Conservation (phyloP, 208 protist genomes). For the Vickermania ingenoplastis region DNA sequence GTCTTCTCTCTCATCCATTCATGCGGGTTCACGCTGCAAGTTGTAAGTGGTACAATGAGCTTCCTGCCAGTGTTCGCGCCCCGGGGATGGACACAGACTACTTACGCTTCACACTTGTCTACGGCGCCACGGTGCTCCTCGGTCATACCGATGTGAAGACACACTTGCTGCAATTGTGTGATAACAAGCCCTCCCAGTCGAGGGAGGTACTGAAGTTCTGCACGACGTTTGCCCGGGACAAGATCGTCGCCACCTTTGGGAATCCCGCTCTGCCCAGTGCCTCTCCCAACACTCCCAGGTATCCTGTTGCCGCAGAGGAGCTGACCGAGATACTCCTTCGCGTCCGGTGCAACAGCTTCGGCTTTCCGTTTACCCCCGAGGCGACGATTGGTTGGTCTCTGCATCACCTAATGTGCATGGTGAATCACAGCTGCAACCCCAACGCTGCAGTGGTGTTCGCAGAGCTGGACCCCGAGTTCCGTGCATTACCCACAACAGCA, state of each 20-base stretch:
- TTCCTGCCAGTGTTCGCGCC: constrained; percentile 44
- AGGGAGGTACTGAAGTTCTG: constrained; percentile 29
- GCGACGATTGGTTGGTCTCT: constrained; percentile 70
- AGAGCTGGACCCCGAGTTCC: constrained; percentile 5
- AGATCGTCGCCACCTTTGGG: constrained; percentile 12
- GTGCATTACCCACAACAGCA: neutral
- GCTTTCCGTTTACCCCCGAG: constrained; percentile 57
- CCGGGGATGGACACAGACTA: constrained; percentile 69
- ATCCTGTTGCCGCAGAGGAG: constrained; percentile 33
- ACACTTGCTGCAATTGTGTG: neutral
- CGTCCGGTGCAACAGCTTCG: constrained; percentile 66
- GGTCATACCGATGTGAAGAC: constrained; percentile 14
- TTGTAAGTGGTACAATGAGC: constrained; percentile 57
- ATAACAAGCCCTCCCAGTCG: neutral
- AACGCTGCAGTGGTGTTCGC: constrained; percentile 57
- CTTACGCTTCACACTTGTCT: constrained; percentile 65
- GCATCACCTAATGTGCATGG: constrained; percentile 56
- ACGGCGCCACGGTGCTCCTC: constrained; percentile 34
- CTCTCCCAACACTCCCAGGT: constrained; percentile 7
- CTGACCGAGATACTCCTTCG: constrained; percentile 49
- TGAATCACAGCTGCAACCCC: constrained; percentile 77
- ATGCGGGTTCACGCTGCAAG: constrained; percentile 35
- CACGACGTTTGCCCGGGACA: constrained; percentile 33
- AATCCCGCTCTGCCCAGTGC: too few relatives aligned
- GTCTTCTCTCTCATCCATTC: constrained; percentile 10